Evolutionary conservation across 116 monocot species (phyloP), one percentile per base, ranked within the genome.

Genomic region (Papilionanthe hybrid): DNA sequence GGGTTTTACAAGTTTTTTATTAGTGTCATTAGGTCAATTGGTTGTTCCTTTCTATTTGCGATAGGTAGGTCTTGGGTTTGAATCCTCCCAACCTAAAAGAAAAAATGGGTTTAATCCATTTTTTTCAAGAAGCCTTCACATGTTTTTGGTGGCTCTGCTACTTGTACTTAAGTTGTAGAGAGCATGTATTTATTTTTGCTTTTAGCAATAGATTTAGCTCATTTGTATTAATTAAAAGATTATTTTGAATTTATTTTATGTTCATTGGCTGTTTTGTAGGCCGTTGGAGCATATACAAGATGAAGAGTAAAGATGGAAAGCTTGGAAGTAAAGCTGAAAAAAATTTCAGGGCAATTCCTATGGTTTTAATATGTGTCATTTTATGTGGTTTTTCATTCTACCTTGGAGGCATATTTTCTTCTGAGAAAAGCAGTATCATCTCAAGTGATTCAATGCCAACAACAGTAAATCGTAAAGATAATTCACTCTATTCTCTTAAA

Each of bases 351-450:
- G 76, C 77, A 49, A 85, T 93, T 18, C 87, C 94, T 60, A 75
- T 94, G 78, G 78, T 85, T 42, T 85, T 98, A 78, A 81, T 91
- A 78, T 90, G 91, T 69, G 60, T 93, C 30, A 86, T 91, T 28
- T 83, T 94, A 23, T 94, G 98, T 81, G 98, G 90, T 75, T 88
- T 93, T 75, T 94, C 94, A 47, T 94, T 98, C 84, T 98, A 94
- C 78, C 94, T 98, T 81, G 94, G 98, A n/a, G 90, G 93, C 42
- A 85, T 98, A 18, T 98, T 86, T 83, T 87, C 87, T 57, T 90
- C 90, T 9, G 90, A 93, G 58, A 93, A 88, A 77, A 86, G 86
- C 72, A 71, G 69, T 77, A 80, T 90, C 13, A 69, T 85, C 25
- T 67, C 25, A 1, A 86, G 28, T 66, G 83, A 65, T 83, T 72